Conservation (phyloP, 2,329 filamentous ascomycete genomes). For the Arthrobotrys sphaeroides region DNA sequence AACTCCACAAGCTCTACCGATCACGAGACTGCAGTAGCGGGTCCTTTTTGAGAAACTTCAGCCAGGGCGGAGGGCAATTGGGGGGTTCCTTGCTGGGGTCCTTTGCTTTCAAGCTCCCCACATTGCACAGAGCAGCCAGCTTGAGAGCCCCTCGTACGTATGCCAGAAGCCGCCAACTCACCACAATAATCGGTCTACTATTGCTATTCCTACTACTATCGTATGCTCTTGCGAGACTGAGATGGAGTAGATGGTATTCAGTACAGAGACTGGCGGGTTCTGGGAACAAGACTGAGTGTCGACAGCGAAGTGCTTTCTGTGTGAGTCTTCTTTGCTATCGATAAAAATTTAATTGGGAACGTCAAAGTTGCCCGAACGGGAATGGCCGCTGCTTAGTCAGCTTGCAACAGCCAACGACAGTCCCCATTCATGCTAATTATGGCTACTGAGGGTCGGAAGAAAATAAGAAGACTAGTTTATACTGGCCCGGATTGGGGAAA, state of each 20-base stretch:
- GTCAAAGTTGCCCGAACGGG: constrained; percentile 42
- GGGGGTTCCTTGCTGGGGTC: background rate
- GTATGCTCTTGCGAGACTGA: background rate
- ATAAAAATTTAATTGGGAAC: constrained; percentile 50
- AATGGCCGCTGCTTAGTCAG: constrained; percentile 35
- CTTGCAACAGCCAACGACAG: constrained; percentile 23
- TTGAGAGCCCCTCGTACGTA: background rate
- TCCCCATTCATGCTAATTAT: too few relatives aligned
- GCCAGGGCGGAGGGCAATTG: background rate
- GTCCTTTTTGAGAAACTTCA: background rate
- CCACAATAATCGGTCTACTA: background rate
- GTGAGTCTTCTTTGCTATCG: constrained; percentile 46
- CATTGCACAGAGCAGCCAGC: background rate
- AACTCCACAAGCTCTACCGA: background rate
- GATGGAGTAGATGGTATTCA: background rate
- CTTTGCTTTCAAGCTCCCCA: constrained; percentile 2
- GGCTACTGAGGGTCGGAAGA: too few relatives aligned
- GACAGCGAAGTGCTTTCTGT: constrained; percentile 23
- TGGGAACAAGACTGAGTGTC: background rate
- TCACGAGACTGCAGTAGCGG: background rate
- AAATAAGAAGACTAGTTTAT: too few relatives aligned
- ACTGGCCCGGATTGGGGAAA: too few relatives aligned
- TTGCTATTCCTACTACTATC: background rate
- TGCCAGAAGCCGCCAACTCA: background rate
- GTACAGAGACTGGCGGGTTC: background rate